Evolutionary conservation across 2,329 filamentous ascomycete species (phyloP).

Genomic region (Nigrograna mackinnonii): DNA sequence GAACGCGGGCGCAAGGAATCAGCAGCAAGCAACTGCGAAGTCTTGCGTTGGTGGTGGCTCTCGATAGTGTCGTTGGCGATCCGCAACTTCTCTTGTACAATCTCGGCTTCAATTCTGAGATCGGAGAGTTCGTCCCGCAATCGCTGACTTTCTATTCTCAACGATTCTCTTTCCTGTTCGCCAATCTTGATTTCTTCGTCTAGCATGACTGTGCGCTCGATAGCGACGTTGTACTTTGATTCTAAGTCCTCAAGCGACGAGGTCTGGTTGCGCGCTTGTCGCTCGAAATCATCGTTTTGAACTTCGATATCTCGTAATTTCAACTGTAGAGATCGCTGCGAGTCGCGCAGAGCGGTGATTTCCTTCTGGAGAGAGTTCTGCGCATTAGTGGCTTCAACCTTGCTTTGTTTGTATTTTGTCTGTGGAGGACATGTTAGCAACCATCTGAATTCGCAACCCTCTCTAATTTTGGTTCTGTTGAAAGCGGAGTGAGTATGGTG

Average conservation of each 20-base stretch:
- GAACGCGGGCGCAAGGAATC: constrained; percentile 61
- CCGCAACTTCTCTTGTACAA: constrained; percentile 90
- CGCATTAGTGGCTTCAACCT: constrained; percentile 80
- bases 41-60: constrained; percentile 55
- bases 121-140: constrained; percentile 90
- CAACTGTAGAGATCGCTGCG: constrained; percentile 79
- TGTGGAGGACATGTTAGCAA: constrained; percentile 44
- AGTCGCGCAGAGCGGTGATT: constrained; percentile 86
- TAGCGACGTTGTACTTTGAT: constrained; percentile 92
- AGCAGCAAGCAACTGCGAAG: constrained; percentile 52
- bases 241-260: constrained; percentile 96
- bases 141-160: constrained; percentile 89
- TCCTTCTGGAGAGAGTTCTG: constrained; percentile 93
- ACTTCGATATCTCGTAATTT: constrained; percentile 94
- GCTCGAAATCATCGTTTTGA: constrained; percentile 96
- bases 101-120: constrained; percentile 91
- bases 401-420: constrained; percentile 96
- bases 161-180: constrained; percentile 85
- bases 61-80: constrained; percentile 62
- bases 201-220: constrained; percentile 89
- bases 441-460: too few relatives aligned
- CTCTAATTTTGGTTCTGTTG: too few relatives aligned
- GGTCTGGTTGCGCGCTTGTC: constrained; percentile 91
- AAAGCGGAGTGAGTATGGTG: background rate
- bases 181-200: constrained; percentile 92